Evolutionary conservation across 306 rosid species (phyloP), one percentile per base, ranked within the genome.

Genomic region (Senna tora): DNA sequence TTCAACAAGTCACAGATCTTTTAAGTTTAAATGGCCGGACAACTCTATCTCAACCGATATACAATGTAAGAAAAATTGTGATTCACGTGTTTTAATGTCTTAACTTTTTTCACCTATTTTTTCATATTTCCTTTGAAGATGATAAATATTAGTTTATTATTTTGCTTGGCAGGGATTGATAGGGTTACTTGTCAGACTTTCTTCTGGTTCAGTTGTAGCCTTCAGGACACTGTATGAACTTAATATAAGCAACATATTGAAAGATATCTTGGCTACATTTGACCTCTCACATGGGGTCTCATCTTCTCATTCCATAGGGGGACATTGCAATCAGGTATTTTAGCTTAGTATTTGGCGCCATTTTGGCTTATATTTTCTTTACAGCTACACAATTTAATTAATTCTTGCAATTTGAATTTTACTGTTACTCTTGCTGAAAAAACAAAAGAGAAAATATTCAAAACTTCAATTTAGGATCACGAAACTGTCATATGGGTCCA

Each of bases 121-220:
- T 75, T 16, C 78, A 13, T 61, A 30, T 55, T 38, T 46, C 75
- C 66, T 66, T 25, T 52, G 66, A 74, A 66, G 68, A 34, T 78
- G 60, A 55, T 64, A 25, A 25, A 25, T 25, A 67, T 74, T 61
- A 67, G 71, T 74, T 43, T 69, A 63, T 65, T 56, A 73, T 71
- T 74, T 73, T 76, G 64, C 75, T 76, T 71, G 79, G 59, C 90
- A 95, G 99, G 96, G 94, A 61, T 83, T 92, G 90, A 84, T 95
- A 57, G 92, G 96, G 63, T 39, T 95, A 54, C 97, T 95, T 49
- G 96, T 80, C 81, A 85, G 87, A 77, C 89, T 95, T 75, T 81
- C 92, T 74, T 92, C 96, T 30, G 93, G 96, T 73, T 95, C 99
- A 66, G 69, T 79, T 72, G 28, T 85, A 72, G 97, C 99, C 65